These are phyloP conservation scores for Scutellaria barbata DNA, from an alignment of 257 asterid species.

Conservation along the genomic window DNA sequence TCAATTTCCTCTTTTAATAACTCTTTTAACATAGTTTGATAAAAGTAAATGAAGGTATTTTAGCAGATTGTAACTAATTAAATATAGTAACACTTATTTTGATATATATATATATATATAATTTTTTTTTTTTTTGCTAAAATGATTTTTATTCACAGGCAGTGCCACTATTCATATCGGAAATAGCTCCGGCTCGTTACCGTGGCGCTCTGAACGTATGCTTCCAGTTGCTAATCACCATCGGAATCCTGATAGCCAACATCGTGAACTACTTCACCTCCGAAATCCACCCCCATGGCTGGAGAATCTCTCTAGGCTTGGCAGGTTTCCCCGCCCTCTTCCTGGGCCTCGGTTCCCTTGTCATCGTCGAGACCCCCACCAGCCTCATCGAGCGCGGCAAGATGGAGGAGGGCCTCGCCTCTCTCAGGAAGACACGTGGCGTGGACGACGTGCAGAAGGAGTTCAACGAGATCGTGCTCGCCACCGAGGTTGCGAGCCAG, in stretches of 20 bases:
- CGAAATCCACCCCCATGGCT: conserved; percentile 40
- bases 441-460: conserved; percentile 46
- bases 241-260: conserved; percentile 55
- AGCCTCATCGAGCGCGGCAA: conserved; percentile 60
- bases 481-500: conserved; percentile 39
- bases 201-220: conserved; percentile 54
- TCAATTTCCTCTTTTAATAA: too few species aligned
- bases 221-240: conserved; percentile 56
- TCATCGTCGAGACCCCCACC: conserved; percentile 59
- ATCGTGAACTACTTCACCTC: conserved; percentile 45
- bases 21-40: too few species aligned
- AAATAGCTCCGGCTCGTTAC: conserved; percentile 57
- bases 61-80: too few species aligned
- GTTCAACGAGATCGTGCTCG: conserved; percentile 43
- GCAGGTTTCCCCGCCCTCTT: conserved; percentile 59
- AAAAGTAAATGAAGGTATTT: too few species aligned
- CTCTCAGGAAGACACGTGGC: conserved; percentile 49
- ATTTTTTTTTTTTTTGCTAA: too few species aligned
- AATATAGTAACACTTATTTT: too few species aligned
- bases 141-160: conserved; percentile 35
- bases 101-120: too few species aligned
- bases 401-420: conserved; percentile 26
- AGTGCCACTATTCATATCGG: conserved; percentile 62
- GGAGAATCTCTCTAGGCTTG: conserved; percentile 56
- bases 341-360: conserved; percentile 55